Evolutionary conservation across 345 rosid genomes (phyloP), one percentile per base, ranked within the genome.

Genomic region (Euphorbia pulcherrima): DNA sequence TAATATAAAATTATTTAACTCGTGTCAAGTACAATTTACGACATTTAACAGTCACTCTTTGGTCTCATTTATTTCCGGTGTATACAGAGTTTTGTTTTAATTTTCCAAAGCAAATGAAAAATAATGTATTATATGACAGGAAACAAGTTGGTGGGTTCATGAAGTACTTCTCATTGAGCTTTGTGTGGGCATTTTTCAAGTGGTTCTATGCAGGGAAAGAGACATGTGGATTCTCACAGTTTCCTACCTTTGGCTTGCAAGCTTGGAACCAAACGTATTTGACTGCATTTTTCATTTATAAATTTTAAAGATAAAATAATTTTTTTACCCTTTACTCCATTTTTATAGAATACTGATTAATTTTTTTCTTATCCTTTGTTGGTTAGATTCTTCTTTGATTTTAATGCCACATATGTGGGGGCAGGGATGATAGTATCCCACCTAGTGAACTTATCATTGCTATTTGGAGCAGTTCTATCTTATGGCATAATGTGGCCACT

Each of bases 351-450:
- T 26, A 35, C 63, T 44, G 14, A 26, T 18, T 16, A 26, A 3
- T 51, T 58, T 18, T 33, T 6, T 24, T 1, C 35, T 23, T 1
- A 66, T 33, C 37, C 37, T 2, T 16, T 68, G 24, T 8, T 37
- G 58, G 60, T 65, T 72, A 93, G 98, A 67, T 90, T 93, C 78
- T 93, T 60, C 84, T 93, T 89, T 53, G 97, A 93, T 73, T 93
- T 90, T 71, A 86, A 86, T 77, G 67, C 89, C 85, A 89, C 98
- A 5, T 93, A 47, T 44, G 87, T 89, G 7, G 98, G 98, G 70
- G 89, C 98, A 29, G 97, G 98, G 65, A 90, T 93, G 97, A 87
- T 93, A 9, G 92, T 96, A 72, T 77, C 97, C 41, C 97, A 93
- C 75, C 74, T 82, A n/a, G 98, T 90, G 74, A 93, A 93, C 69